Evolutionary conservation across 306 rosid species (phyloP), one percentile per base, ranked within the genome.

Genomic region (Cicer judaicum): DNA sequence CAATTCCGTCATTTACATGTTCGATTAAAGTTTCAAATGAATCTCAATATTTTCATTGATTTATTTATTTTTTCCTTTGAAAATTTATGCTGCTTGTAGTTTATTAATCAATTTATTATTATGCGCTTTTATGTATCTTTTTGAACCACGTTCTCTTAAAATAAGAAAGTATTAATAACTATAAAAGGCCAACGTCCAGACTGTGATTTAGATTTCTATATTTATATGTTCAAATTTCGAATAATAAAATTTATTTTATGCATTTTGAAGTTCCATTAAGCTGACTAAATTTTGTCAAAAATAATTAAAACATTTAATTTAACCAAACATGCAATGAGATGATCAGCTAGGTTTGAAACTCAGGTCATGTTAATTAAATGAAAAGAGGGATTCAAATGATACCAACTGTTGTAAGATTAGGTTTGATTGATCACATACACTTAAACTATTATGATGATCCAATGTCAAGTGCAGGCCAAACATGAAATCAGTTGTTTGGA

Each of bases 401-500:
- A 24, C 39, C 7, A 5, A 15, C 49, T 19, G 18, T 44, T 78
- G 40, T 59, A 49, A 16, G 7, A 67, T 69, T 13, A 36, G 24
- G 59, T 49, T 55, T 56, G 48, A 71, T 59, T 41, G 66, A 52
- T 19, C 43, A 66, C 49, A 54, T 52, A 2, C 13, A 16, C 46
- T 54, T 47, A 82, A 74, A 71, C 68, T 55, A 68, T 73, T 43
- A 52, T 38, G 65, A 49, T 40, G 74, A 84, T 84, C 69, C 78
- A 69, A 75, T 82, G 81, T 83, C 52, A 85, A 82, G 75, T 82
- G 85, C 86, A 95, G 99, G 96, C 88, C 15, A 86, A 88, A 78
- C 89, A 89, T 81, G 90, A 92, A 77, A 82, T 95, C 81, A 86
- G 71, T 73, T 92, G 99, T 81, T 84, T 95, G 93, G 99, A 95